phyloP scores from a whole-genome alignment of 1,284 basidiomycete species.

The Xerocomus amazonicus region DNA sequence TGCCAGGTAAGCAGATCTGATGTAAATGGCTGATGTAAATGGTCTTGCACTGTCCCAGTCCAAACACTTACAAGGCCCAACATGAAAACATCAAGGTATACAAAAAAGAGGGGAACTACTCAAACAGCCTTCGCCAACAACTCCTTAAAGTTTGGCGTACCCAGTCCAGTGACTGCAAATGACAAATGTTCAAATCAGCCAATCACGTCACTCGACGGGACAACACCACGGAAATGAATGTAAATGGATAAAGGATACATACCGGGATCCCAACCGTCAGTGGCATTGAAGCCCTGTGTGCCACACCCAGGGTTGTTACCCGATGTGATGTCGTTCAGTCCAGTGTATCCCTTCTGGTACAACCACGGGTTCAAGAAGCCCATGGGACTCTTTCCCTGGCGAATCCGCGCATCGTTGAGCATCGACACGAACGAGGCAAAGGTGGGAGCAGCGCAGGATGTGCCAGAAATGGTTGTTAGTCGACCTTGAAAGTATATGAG shows the following conservation, averaged over 20 bases:
- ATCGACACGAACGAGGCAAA: constrained; percentile 44
- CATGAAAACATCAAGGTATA: too few species aligned
- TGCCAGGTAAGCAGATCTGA: too few species aligned
- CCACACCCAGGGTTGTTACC: constrained; percentile 58
- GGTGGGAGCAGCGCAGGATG: constrained; percentile 40
- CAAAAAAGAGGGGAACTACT: too few species aligned
- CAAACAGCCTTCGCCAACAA: constrained; percentile 12
- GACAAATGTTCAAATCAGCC: not conserved
- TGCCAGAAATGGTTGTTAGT: constrained; percentile 37
- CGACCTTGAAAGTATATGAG: constrained; percentile 10
- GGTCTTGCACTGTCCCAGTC: too few species aligned
- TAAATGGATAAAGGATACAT: not conserved
- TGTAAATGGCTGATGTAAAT: too few species aligned
- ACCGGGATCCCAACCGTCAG: constrained; percentile 47
- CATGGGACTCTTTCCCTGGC: constrained; percentile 40
- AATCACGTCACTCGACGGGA: not conserved
- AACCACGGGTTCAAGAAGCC: constrained; percentile 63
- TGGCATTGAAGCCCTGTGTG: constrained; percentile 47
- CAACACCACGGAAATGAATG: too few species aligned
- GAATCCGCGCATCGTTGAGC: constrained; percentile 58
- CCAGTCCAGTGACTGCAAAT: constrained; percentile 43
- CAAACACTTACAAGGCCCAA: too few species aligned
- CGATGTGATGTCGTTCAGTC: constrained; percentile 49
- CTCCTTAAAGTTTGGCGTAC: constrained; percentile 42
- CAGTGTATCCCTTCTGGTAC: constrained; percentile 38